Evolutionary conservation across 352 stramenopile species (phyloP).

Genomic region (Phytophthora multivora): DNA sequence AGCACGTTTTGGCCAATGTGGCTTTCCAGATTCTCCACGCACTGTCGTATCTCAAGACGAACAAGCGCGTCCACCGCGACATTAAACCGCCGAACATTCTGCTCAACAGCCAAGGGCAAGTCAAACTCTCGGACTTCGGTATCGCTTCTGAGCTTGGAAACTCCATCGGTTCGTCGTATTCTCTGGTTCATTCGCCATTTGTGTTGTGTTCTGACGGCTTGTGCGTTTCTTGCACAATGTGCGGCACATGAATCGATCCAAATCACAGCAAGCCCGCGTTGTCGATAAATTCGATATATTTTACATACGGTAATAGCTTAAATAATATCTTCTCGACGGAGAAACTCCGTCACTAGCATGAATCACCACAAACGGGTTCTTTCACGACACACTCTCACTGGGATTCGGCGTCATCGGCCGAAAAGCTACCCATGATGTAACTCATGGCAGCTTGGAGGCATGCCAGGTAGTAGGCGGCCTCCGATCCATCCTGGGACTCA

Average conservation of each 20-base stretch:
- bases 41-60: conserved; percentile 94
- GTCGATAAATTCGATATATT: conserved; percentile 33
- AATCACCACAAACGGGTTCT: conserved; percentile 15
- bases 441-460: conserved; percentile 79
- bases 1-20: conserved; percentile 90
- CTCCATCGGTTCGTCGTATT: conserved; percentile 63
- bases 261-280: no score
- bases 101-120: conserved; percentile 87
- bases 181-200: neutral
- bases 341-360: conserved; percentile 21
- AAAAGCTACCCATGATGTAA: conserved; percentile 68
- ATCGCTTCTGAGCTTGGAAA: conserved; percentile 89
- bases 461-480: conserved; percentile 84
- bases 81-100: conserved; percentile 98
- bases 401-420: conserved; percentile 19
- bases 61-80: conserved; percentile 92
- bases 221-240: conserved; percentile 70
- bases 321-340: conserved; percentile 34
- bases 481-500: conserved; percentile 65
- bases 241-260: no score
- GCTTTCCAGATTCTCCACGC: conserved; percentile 95
- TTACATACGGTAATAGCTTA: conserved; percentile 38
- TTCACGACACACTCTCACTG: conserved; percentile 17
- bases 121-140: conserved; percentile 98
- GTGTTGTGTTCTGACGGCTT: conserved; percentile 12